Evolutionary conservation across 768 basidiomycete species (phyloP).

Genomic region (Calocera viscosa): DNA sequence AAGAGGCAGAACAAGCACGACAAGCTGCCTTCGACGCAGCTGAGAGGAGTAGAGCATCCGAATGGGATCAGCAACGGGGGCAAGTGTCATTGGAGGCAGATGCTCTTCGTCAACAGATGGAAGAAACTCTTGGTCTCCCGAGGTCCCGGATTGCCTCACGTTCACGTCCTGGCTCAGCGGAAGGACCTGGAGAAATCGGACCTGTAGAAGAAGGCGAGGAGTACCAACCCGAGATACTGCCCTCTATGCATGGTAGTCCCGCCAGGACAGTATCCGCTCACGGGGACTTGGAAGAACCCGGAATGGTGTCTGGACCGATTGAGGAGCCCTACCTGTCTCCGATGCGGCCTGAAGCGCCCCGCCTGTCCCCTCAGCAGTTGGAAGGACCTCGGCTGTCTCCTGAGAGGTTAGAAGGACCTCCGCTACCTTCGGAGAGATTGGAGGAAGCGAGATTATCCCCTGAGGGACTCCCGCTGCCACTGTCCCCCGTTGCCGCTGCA

Average conservation of each 20-base stretch:
- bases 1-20: constrained; percentile 17
- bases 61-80: not conserved
- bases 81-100: not conserved
- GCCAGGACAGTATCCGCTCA: not conserved
- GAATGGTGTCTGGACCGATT: not conserved
- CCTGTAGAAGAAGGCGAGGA: not conserved
- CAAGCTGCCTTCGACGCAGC: not conserved
- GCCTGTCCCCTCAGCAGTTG: not conserved
- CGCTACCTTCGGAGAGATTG: not conserved
- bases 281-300: not conserved
- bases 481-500: not conserved
- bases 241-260: not conserved
- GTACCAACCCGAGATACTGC: not conserved
- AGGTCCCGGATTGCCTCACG: not conserved
- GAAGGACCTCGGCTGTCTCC: not conserved
- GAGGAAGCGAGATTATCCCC: constrained; percentile 8
- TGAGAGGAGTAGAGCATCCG: not conserved
- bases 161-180: not conserved
- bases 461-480: not conserved
- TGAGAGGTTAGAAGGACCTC: not conserved
- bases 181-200: not conserved
- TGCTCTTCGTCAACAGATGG: not conserved
- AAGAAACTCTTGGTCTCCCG: not conserved
- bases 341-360: not conserved
- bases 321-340: not conserved